These are phyloP conservation scores for Chimonanthus salicifolius DNA, from an alignment of 164 flowering plant genomes.

Conservation along the genomic window DNA sequence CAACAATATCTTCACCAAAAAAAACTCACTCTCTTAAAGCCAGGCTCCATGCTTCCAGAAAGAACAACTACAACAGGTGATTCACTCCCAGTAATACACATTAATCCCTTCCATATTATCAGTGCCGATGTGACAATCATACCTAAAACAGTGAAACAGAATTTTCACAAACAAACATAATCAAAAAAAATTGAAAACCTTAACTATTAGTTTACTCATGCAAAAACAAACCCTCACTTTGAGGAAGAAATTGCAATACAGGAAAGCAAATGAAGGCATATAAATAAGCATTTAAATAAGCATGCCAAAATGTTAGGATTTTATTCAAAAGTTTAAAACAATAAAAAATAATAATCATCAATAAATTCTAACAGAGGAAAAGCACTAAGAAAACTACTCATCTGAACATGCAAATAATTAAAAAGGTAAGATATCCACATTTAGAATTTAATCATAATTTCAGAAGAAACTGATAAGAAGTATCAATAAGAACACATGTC, in stretches of 20 bases:
- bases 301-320: background rate
- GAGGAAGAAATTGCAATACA: background rate
- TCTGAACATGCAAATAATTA: no score
- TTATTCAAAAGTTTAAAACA: no score
- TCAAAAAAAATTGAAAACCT: background rate
- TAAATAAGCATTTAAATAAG: background rate
- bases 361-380: no score
- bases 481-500: no score
- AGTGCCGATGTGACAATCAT: conserved; percentile 76
- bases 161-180: background rate
- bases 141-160: conserved; percentile 28
- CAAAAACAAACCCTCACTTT: background rate
- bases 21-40: conserved; percentile 62
- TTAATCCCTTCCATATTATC: conserved; percentile 77
- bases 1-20: background rate
- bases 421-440: no score
- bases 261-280: background rate
- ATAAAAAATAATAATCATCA: no score
- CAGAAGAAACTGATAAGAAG: no score
- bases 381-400: no score
- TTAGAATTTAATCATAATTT: no score
- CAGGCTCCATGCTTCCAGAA: conserved; percentile 88
- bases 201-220: background rate
- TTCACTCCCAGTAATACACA: conserved; percentile 80
- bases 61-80: conserved; percentile 84